Base-by-base conservation (phyloP, 768 basidiomycete genomes). In the Kwoniella botswanensis region DNA sequence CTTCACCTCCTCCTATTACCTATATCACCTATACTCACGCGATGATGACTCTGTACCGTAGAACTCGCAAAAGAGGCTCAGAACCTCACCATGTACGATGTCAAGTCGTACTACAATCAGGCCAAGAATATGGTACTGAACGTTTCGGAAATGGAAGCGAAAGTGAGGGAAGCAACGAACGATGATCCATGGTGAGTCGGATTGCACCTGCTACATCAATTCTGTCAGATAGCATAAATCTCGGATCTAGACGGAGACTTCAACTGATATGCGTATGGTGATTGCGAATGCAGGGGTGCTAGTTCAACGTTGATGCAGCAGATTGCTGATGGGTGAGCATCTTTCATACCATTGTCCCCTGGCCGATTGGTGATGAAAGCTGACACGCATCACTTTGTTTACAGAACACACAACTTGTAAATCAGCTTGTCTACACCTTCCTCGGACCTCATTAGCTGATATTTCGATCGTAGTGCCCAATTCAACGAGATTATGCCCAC, bases 401-500 rank as follows among this genome's bases (percentile, higher is more conserved):
- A n/a, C 73, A 97, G 95, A 75, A 98, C 96, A n/a, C 95, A 96
- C 84, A 96, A 94, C 81, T 98, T 95, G 95, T 97, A 82, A 84
- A 92, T 54, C 44, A 52, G 17, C 11, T 24, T 26, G 26, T 42
- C 46, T 2, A 26, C 3, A 10, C 21, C 42, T 50, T 6, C 65
- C 4, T 46, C 29, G 9, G 4, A 1, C 7, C 21, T 18, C 62
- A 4, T 18, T 59, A 41, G 46, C 57, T 61, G 61, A 71, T 56
- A 46, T 53, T 24, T 64, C 15, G 17, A 6, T 18, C 52, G 2
- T 81, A 97, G 94, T 85, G 93, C 95, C 87, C 89, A 94, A 73
- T 99, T 99, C 85, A 99, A 98, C 84, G 96, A 99, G 86, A 94
- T 98, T 81, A 98, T 99, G 94, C 96, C 97, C 3, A 90, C 89